Percentiles rank a stretch among this genome's conserved stretches.
phyloP scores from a whole-genome alignment of 1,139 yeast species.

The Pneumocystis jirovecii region DNA sequence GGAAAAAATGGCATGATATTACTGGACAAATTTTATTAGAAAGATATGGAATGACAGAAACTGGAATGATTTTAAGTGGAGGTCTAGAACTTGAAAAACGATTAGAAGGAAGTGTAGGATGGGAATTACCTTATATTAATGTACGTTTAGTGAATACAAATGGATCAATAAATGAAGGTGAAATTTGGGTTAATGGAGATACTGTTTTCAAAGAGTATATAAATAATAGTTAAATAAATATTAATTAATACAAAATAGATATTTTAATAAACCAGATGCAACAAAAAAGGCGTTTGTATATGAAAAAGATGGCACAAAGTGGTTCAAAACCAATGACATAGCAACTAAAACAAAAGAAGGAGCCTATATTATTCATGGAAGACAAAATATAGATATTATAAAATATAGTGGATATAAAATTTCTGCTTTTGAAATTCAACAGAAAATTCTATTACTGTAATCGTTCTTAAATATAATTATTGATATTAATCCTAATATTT shows the following conservation, averaged over 20 bases:
- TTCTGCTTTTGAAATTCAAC: conserved; percentile 4
- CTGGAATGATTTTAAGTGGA: conserved; percentile 25
- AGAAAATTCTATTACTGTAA: background rate
- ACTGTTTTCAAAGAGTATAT: conserved; percentile 22
- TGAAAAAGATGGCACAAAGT: conserved; percentile 14
- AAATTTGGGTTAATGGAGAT: conserved; percentile 9
- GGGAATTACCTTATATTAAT: conserved; percentile 24
- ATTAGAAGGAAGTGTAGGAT: conserved; percentile 24
- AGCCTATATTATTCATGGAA: conserved; percentile 23
- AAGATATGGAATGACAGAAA: conserved; percentile 28
- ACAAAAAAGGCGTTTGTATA: conserved; percentile 21
- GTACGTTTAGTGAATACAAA: conserved; percentile 19
- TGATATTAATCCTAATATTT: background rate
- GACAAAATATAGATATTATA: conserved; percentile 26
- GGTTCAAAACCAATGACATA: conserved; percentile 29
- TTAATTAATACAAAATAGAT: conserved; percentile 19
- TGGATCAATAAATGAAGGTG: conserved; percentile 19
- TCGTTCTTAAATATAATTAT: background rate
- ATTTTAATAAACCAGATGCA: conserved; percentile 25
- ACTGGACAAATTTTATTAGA: conserved; percentile 25
- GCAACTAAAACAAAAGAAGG: conserved; percentile 19
- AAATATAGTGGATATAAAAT: conserved; percentile 13
- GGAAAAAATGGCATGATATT: conserved; percentile 23
- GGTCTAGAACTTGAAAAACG: conserved; percentile 10
- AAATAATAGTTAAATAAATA: conserved; percentile 23